These are phyloP conservation scores for Aspergillus fumigatus DNA, from an alignment of 2,329 filamentous ascomycete genomes.

Conservation along the genomic window DNA sequence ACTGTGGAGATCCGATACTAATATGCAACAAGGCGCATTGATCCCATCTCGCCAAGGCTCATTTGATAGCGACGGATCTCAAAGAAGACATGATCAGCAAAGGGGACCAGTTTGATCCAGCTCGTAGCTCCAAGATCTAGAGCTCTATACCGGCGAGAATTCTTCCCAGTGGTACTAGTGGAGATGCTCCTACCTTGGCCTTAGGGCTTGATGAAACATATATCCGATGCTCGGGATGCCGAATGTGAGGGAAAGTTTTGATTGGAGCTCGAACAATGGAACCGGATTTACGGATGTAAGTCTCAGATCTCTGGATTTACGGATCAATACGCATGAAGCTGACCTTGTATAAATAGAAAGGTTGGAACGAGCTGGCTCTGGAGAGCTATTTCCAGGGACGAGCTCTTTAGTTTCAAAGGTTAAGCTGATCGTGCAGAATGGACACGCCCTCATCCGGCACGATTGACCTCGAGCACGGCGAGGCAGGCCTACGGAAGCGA, in stretches of 20 bases:
- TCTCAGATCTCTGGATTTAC: constrained; percentile 18
- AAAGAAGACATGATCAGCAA: too few relatives aligned
- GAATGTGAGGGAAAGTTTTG: fast-evolving
- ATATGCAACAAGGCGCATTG: too few relatives aligned
- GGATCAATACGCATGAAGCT: not conserved
- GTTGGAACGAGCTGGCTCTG: not conserved
- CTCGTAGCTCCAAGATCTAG: too few relatives aligned
- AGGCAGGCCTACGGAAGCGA: constrained; percentile 21
- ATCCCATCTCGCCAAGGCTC: too few relatives aligned
- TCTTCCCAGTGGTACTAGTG: too few relatives aligned
- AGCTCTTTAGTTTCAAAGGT: not conserved
- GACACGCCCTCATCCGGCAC: constrained; percentile 27
- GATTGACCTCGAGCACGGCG: constrained; percentile 22
- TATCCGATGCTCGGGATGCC: not conserved
- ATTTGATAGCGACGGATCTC: too few relatives aligned
- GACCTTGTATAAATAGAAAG: constrained; percentile 10
- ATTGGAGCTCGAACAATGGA: not conserved
- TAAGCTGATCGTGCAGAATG: constrained; percentile 9
- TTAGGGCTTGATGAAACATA: not conserved
- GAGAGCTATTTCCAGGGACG: too few relatives aligned
- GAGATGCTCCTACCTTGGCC: too few relatives aligned
- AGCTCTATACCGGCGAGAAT: too few relatives aligned
- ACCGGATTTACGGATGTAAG: not conserved
- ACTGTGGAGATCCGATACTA: too few relatives aligned
- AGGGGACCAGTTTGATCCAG: too few relatives aligned